Base-by-base conservation (phyloP, 306 rosid species). In the Cyamopsis tetragonoloba region DNA sequence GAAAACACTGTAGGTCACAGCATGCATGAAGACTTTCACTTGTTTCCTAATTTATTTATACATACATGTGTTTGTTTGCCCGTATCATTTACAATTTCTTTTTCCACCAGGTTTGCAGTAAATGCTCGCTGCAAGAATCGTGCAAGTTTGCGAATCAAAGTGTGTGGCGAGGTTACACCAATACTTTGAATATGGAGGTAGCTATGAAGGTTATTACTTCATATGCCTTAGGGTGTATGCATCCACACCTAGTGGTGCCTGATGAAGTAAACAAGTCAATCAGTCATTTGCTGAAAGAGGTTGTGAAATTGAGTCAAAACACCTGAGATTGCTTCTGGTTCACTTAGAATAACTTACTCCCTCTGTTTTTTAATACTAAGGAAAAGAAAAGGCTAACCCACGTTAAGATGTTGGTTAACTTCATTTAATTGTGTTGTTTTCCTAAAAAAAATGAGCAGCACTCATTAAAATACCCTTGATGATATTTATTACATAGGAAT, bases 231-330 rank as follows among this genome's bases (percentile, higher is more conserved):
- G 91, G 83, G 18, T 28, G 37, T 6, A 79, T 72, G 74, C 77
- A 84, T 37, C 77, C 81, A 9, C 61, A 76, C 63, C 85, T 92
- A 51, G 65, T 38, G 60, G 81, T 92, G 60, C 77, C 91, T 2
- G 74, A 78, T 15, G 81, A 79, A 15, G 22, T 86, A 5, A 86
- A 84, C 60, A 61, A 66, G 23, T 78, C 86, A 0, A 75, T 86
- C 18, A 65, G 77, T 68, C 80, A 78, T 53, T 61, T 89, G 83
- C 81, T 89, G 41, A 78, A 86, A 39, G 91, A 89, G 78, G 60
- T 77, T 63, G 37, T 87, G 81, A 84, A 81, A 67, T 82, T 84
- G 62, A 87, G 93, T 64, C 46, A 66, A 66, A 81, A 78, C 37
- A 30, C 65, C 49, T 60, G 70, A 71, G 38, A 65, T 10, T 41